Evolutionary conservation across 768 basidiomycete genomes (phyloP).

Genomic region (Pluteus cervinus): DNA sequence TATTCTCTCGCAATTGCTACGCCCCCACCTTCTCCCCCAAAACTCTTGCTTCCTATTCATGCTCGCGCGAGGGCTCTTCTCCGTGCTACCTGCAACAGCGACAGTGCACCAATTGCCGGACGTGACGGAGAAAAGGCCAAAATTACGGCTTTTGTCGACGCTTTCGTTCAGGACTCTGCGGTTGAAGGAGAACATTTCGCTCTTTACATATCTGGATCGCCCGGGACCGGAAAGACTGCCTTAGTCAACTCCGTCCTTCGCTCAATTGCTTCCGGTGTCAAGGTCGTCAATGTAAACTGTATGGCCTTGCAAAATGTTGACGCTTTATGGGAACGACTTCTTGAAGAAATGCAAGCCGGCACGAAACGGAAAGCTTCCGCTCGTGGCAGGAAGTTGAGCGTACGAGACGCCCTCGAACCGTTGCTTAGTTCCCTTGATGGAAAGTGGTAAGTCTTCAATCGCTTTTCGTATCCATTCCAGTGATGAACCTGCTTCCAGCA

Average conservation of each 20-base stretch:
- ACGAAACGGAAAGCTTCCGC: slow-evolving; percentile 28
- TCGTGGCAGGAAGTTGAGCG: slow-evolving; percentile 37
- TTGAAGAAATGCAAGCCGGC: slow-evolving; percentile 43
- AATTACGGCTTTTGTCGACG: slow-evolving; percentile 54
- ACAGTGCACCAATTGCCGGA: slow-evolving; percentile 51
- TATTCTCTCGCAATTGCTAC: slow-evolving; percentile 43
- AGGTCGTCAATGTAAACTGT: slow-evolving; percentile 65
- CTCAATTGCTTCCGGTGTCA: slow-evolving; percentile 33
- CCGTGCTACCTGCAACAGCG: slow-evolving; percentile 61
- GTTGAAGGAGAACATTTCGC: slow-evolving; percentile 29
- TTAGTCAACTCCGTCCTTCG: slow-evolving; percentile 64
- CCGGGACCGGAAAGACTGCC: slow-evolving; percentile 91
- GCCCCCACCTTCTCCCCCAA: slow-evolving; percentile 57
- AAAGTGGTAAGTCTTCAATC: slow-evolving; percentile 43
- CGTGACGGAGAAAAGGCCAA: slow-evolving; percentile 56
- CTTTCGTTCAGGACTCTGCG: slow-evolving; percentile 36
- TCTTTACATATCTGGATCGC: slow-evolving; percentile 88
- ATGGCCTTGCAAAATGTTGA: slow-evolving; percentile 70
- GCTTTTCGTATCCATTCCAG: neutral
- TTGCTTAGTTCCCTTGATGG: slow-evolving; percentile 34
- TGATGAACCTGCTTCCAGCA: slow-evolving; percentile 31
- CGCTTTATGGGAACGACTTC: slow-evolving; percentile 63
- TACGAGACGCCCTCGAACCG: slow-evolving; percentile 40
- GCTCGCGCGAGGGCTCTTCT: slow-evolving; percentile 63
- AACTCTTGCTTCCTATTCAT: slow-evolving; percentile 41